Percentiles rank a stretch among this genome's conserved stretches.
Evolutionary conservation across 202 grass and related monocot genomes (phyloP).

Genomic region (Panicum virgatum): DNA sequence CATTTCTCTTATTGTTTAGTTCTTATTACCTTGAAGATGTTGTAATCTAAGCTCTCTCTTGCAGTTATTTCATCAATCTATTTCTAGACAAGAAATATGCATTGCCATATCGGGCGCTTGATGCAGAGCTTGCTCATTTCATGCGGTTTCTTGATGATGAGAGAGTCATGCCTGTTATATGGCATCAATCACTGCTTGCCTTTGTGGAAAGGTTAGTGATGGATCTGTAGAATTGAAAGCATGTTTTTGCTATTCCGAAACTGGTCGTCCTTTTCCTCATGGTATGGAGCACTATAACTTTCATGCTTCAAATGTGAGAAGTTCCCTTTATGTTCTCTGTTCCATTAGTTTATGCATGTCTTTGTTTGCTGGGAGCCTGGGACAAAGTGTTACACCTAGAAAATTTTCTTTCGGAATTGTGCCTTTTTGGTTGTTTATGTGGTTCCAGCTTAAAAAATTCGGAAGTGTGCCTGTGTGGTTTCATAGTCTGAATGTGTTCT

Average conservation of each 20-base stretch:
- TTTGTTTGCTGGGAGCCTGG: too few relatives aligned
- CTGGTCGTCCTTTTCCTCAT: neutral
- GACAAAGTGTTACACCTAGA: neutral
- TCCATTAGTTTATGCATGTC: too few relatives aligned
- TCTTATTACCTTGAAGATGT: constrained; percentile 2
- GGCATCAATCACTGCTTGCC: constrained; percentile 91
- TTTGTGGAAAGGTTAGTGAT: constrained; percentile 88
- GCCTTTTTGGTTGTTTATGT: neutral
- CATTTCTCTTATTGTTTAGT: too few relatives aligned
- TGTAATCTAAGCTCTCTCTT: constrained; percentile 25
- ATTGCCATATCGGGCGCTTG: constrained; percentile 78
- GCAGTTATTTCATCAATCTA: constrained; percentile 98
- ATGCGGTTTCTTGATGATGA: constrained; percentile 77
- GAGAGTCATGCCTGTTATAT: constrained; percentile 92
- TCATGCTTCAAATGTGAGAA: too few relatives aligned
- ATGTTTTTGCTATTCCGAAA: constrained; percentile 1
- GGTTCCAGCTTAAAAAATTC: neutral
- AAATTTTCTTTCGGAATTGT: neutral
- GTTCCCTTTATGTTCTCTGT: too few relatives aligned
- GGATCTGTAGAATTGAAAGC: neutral
- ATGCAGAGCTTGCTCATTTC: constrained; percentile 88
- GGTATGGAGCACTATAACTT: too few relatives aligned
- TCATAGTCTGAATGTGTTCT: neutral
- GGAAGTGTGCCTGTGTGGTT: neutral
- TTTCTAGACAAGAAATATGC: constrained; percentile 98